Percentiles rank a stretch among this genome's conserved stretches.
These are phyloP conservation scores for Botrytis aclada DNA, from an alignment of 2,329 filamentous ascomycete species.

Conservation along the genomic window DNA sequence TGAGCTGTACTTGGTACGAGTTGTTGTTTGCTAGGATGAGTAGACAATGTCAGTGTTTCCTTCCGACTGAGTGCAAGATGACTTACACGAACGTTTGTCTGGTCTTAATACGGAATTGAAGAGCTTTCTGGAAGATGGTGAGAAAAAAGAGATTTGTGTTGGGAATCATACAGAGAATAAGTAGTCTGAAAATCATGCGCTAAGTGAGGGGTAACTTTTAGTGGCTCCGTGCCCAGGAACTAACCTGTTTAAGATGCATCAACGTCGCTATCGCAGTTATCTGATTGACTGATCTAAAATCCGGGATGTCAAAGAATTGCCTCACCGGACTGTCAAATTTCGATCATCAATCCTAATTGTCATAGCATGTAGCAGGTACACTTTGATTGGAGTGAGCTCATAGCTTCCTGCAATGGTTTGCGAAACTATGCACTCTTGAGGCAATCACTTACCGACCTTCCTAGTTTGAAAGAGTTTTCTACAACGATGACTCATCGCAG, in stretches of 20 bases:
- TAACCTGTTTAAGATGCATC: not conserved
- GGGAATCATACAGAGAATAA: not conserved
- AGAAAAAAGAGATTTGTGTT: not conserved
- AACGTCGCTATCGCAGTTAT: not conserved
- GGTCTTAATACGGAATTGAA: not conserved
- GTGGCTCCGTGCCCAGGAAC: not conserved
- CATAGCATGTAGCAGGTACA: not conserved
- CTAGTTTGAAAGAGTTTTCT: not conserved
- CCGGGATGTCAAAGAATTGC: not conserved
- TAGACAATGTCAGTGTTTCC: not conserved
- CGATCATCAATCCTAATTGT: not conserved
- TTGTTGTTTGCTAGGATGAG: constrained; percentile 17
- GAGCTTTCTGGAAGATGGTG: not conserved
- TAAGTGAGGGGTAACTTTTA: constrained; percentile 17
- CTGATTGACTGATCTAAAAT: constrained; percentile 10
- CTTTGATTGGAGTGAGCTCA: not conserved
- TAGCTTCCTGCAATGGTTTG: not conserved
- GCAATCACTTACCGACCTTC: not conserved
- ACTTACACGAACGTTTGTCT: constrained; percentile 7
- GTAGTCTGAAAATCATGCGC: not conserved
- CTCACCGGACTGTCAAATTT: not conserved
- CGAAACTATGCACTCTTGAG: not conserved
- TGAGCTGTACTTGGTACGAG: constrained; percentile 29
- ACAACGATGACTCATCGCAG: not conserved
- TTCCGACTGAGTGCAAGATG: not conserved